Evolutionary conservation across 345 rosid species (phyloP).

Genomic region (Barbarea vulgaris): DNA sequence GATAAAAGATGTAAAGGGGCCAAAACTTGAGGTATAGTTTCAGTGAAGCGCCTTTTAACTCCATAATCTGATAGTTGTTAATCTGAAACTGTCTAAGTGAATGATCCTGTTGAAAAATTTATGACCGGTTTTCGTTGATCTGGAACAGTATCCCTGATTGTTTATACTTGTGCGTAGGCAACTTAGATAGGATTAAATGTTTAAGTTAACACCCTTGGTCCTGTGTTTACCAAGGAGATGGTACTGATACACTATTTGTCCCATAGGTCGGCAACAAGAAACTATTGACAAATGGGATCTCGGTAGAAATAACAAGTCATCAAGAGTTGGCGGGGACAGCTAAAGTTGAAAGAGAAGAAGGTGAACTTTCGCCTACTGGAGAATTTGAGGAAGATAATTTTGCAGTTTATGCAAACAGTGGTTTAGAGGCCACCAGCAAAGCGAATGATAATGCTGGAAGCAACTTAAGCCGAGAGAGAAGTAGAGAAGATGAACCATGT

Average conservation of each 20-base stretch:
- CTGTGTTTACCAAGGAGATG: not conserved
- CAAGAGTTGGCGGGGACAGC: constrained; percentile 53
- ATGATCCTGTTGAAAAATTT: not conserved
- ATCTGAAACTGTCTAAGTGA: not conserved
- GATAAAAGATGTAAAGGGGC: constrained; percentile 52
- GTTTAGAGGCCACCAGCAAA: constrained; percentile 51
- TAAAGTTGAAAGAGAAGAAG: constrained; percentile 91
- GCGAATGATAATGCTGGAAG: constrained; percentile 60
- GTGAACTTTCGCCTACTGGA: constrained; percentile 87
- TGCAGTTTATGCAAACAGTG: constrained; percentile 61
- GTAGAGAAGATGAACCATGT: constrained; percentile 55
- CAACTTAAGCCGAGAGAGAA: constrained; percentile 56
- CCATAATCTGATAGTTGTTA: not conserved
- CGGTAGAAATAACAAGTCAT: constrained; percentile 50
- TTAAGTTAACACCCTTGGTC: not conserved
- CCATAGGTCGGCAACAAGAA: constrained; percentile 60
- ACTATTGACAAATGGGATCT: constrained; percentile 51
- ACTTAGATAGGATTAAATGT: not conserved
- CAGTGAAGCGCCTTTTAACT: not conserved
- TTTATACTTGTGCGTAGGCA: not conserved
- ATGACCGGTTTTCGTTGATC: not conserved
- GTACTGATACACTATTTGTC: constrained; percentile 23
- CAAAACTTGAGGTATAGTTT: constrained; percentile 59
- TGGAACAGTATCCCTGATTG: not conserved
- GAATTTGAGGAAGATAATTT: constrained; percentile 89